These are phyloP conservation scores for Ogataea methylovora DNA, from an alignment of 805 yeast species.

Conservation along the genomic window DNA sequence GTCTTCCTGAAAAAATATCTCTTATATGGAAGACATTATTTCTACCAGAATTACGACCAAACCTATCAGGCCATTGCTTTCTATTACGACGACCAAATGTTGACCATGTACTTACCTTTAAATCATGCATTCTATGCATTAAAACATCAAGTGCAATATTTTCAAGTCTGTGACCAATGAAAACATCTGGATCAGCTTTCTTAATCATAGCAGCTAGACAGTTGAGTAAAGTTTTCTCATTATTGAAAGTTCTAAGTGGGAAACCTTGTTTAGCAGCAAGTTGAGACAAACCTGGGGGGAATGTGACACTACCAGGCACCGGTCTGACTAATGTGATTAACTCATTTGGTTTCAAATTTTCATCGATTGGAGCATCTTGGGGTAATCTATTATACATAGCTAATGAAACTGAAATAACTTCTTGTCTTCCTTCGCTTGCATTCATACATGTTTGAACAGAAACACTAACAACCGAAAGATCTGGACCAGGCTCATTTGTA, in stretches of 20 bases:
- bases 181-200: slow-evolving; percentile 81
- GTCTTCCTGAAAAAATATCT: slow-evolving; percentile 76
- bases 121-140: slow-evolving; percentile 71
- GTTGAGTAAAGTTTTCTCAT: slow-evolving; percentile 66
- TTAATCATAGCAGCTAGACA: slow-evolving; percentile 68
- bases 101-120: slow-evolving; percentile 70
- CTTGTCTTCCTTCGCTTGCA: slow-evolving; percentile 69
- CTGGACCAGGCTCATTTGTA: slow-evolving; percentile 41
- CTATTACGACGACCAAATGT: slow-evolving; percentile 77
- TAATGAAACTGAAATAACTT: slow-evolving; percentile 74
- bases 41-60: slow-evolving; percentile 47
- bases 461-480: slow-evolving; percentile 64
- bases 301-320: slow-evolving; percentile 45
- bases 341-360: slow-evolving; percentile 51
- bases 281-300: slow-evolving; percentile 71
- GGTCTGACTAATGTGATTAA: slow-evolving; percentile 76
- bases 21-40: slow-evolving; percentile 42
- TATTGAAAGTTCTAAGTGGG: slow-evolving; percentile 51
- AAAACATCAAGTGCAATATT: slow-evolving; percentile 71
- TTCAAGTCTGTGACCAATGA: slow-evolving; percentile 83
- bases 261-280: slow-evolving; percentile 49
- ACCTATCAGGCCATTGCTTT: slow-evolving; percentile 69
- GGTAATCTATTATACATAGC: slow-evolving; percentile 64
- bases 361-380: slow-evolving; percentile 69
- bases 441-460: slow-evolving; percentile 79